phyloP scores from a whole-genome alignment of 2,329 filamentous ascomycete species.

The Alternaria sp. region DNA sequence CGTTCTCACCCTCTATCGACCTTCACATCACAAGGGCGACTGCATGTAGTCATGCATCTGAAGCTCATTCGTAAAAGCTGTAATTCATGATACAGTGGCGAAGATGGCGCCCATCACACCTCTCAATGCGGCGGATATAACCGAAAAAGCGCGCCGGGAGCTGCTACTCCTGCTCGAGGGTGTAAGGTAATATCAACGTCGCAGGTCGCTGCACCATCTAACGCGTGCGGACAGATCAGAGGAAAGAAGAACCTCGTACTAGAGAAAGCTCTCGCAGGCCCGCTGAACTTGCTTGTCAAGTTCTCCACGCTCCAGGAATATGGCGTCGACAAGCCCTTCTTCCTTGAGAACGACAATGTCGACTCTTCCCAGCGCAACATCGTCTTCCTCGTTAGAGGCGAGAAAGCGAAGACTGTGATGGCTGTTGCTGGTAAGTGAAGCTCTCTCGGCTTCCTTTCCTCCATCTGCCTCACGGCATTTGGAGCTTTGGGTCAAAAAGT shows the following conservation, averaged over 20 bases:
- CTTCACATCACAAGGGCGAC: constrained; percentile 10
- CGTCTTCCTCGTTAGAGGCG: constrained; percentile 89
- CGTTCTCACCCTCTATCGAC: constrained; percentile 2
- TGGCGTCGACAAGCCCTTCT: constrained; percentile 96
- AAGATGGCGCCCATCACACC: constrained; percentile 71
- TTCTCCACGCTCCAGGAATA: constrained; percentile 96
- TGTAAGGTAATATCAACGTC: constrained; percentile 69
- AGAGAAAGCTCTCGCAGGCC: constrained; percentile 86
- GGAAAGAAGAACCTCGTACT: constrained; percentile 99
- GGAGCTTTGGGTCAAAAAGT: constrained; percentile 61
- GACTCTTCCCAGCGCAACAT: constrained; percentile 95
- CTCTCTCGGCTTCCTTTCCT: constrained; percentile 7
- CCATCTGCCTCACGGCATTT: not conserved
- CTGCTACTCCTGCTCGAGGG: constrained; percentile 90
- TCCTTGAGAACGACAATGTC: constrained; percentile 93
- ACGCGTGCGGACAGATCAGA: constrained; percentile 70
- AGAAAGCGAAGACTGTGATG: constrained; percentile 83
- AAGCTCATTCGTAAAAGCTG: constrained; percentile 4
- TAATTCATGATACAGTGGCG: constrained; percentile 14
- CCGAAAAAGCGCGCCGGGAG: constrained; percentile 83
- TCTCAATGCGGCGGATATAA: constrained; percentile 78
- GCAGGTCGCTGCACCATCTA: constrained; percentile 38
- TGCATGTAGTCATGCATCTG: constrained; percentile 14
- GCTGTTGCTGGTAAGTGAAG: constrained; percentile 77
- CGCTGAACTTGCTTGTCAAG: constrained; percentile 89